phyloP scores from a whole-genome alignment of 2,329 filamentous ascomycete genomes.

The Neofusicoccum kwambonambiense region DNA sequence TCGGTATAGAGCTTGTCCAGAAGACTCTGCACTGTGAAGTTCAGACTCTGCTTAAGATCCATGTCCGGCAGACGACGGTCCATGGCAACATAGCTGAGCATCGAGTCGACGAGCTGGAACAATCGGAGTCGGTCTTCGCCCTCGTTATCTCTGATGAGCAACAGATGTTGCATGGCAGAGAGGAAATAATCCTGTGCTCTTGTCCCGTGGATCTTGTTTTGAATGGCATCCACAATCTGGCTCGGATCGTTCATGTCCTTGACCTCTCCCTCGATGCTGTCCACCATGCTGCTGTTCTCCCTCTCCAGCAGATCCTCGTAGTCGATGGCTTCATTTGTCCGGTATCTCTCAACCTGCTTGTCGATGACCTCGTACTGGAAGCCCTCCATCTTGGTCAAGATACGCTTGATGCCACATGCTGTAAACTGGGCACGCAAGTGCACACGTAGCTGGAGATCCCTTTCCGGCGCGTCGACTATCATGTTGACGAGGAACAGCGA shows the following conservation, averaged over 20 bases:
- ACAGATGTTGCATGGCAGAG: constrained; percentile 89
- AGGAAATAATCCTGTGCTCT: constrained; percentile 93
- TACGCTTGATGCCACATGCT: constrained; percentile 90
- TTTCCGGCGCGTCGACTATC: constrained; percentile 86
- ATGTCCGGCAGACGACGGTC: constrained; percentile 92
- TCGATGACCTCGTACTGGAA: constrained; percentile 99
- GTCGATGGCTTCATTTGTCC: constrained; percentile 92
- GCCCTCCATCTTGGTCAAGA: constrained; percentile 93
- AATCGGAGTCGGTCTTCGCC: constrained; percentile 88
- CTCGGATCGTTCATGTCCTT: constrained; percentile 90
- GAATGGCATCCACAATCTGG: constrained; percentile 93
- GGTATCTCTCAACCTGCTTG: constrained; percentile 94
- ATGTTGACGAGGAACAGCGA: constrained; percentile 95
- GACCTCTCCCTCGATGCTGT: constrained; percentile 78
- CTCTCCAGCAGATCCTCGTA: constrained; percentile 95
- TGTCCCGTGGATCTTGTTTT: constrained; percentile 76
- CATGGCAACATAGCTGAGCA: constrained; percentile 99
- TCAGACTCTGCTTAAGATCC: constrained; percentile 95
- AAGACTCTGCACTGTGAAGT: constrained; percentile 93
- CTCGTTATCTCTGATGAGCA: constrained; percentile 88
- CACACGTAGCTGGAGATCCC: constrained; percentile 84
- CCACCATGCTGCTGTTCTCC: constrained; percentile 87
- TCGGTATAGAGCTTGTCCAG: constrained; percentile 96
- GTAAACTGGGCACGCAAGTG: constrained; percentile 96
- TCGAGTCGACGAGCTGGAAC: constrained; percentile 98